phyloP scores from a whole-genome alignment of 495 filamentous ascomycete genomes.

The Evernia prunastri region DNA sequence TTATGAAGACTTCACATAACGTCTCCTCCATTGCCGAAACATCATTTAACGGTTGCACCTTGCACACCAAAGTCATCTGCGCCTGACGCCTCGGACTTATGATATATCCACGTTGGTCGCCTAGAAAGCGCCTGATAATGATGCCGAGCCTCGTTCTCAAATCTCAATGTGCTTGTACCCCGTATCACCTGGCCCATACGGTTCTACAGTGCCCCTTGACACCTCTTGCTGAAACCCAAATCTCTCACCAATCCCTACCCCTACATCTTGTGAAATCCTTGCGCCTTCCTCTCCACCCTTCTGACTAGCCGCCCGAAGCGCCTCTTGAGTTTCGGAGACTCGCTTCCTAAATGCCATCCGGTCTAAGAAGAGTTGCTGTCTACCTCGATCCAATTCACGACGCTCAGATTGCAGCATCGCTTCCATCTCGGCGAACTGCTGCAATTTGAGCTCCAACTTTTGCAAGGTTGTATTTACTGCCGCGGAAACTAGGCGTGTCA shows the following conservation, averaged over 20 bases:
- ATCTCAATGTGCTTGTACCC: conserved; percentile 46
- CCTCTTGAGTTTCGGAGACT: conserved; percentile 73
- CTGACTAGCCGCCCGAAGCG: conserved; percentile 54
- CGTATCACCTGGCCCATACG: conserved; percentile 57
- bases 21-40: neutral
- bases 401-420: conserved; percentile 83
- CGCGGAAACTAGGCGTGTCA: conserved; percentile 82
- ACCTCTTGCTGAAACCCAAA: conserved; percentile 55
- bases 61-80: neutral
- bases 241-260: conserved; percentile 45
- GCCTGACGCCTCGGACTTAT: neutral
- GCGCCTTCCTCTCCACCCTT: conserved; percentile 55
- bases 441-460: conserved; percentile 76
- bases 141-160: conserved; percentile 25
- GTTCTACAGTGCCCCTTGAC: conserved; percentile 49
- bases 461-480: conserved; percentile 77
- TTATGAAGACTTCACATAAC: neutral
- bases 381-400: conserved; percentile 79
- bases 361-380: conserved; percentile 90
- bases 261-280: conserved; percentile 46
- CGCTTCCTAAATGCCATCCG: conserved; percentile 82
- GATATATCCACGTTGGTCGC: neutral
- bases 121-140: neutral
- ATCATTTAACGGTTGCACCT: neutral
- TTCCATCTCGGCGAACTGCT: conserved; percentile 96